Evolutionary conservation across 2,329 filamentous ascomycete species (phyloP), one percentile per base, ranked within the genome.

Genomic region (Pseudohalonectria lignicola): DNA sequence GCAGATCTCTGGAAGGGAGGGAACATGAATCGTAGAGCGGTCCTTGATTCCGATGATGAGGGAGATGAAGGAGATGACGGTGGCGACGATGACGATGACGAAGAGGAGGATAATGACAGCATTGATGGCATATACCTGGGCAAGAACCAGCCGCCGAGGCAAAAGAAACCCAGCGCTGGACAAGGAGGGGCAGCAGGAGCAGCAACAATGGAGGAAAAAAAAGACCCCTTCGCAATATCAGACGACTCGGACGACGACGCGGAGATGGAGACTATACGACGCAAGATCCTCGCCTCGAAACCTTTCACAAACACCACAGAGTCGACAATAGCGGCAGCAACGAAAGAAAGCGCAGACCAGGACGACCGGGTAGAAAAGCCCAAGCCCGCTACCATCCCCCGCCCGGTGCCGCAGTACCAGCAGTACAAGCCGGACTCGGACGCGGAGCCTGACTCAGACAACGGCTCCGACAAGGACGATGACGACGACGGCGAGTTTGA

Each of bases 201-300:
- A 60, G 17, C 62, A 69, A 8, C 64, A 67, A 13, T 60, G 67
- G 8, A 19, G 12, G 61, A 71, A 17, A 59, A 69, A 25, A 65
- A 60, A 47, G 84, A 92, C 49, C 79, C 79, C 0, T 88, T 81
- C 50, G 80, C 76, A 39, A 73, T 94, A 33, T 86, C 86, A 9
- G 82, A 87, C 39, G 81, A 86, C 48, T 77, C 75, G 23, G 82
- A 94, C 41, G 86, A 93, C 34, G 48, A 49, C 2, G 48, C 44
- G 37, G 80, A 87, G 53, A 96, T 96, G 88, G 88, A 86, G 26
- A 88, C 94, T 52, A 80, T 98, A 37, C 76, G 92, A 35, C 78
- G 82, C 39, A 85, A 86, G 49, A 86, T 96, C n/a, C 72, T 98
- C 2, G 83, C 82, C 6, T 94, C 90, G 6, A 95, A 90, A 54